Evolutionary conservation across 2,329 filamentous ascomycete genomes (phyloP).

Genomic region (Epichloe elymi): DNA sequence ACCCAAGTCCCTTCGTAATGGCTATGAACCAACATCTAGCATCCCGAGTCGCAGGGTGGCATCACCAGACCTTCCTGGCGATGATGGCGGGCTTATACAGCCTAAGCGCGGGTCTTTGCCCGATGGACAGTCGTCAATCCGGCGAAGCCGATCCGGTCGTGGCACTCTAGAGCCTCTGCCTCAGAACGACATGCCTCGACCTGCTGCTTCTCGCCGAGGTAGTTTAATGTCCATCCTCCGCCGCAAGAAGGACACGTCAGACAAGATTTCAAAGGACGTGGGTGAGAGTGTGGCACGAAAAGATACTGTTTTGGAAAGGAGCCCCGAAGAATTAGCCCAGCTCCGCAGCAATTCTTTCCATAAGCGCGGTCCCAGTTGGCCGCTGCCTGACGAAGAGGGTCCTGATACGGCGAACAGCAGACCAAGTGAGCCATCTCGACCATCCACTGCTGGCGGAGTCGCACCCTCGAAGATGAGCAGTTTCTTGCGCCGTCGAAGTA

Average conservation of each 20-base stretch:
- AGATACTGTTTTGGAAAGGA: slow-evolving; percentile 50
- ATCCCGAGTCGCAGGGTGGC: slow-evolving; percentile 11
- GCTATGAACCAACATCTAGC: slow-evolving; percentile 4
- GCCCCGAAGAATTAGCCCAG: slow-evolving; percentile 35
- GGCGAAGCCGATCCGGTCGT: slow-evolving; percentile 28
- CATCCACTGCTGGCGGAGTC: slow-evolving; percentile 21
- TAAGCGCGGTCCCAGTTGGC: slow-evolving; percentile 20
- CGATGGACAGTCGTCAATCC: slow-evolving; percentile 16
- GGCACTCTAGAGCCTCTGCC: slow-evolving; percentile 19
- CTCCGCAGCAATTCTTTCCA: slow-evolving; percentile 25
- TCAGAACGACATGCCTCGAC: slow-evolving; percentile 6
- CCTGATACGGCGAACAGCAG: slow-evolving; percentile 15
- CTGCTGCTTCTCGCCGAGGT: slow-evolving; percentile 22
- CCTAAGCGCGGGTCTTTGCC: slow-evolving; percentile 6
- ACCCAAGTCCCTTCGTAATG: slow-evolving; percentile 18
- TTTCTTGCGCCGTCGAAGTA: slow-evolving; percentile 24
- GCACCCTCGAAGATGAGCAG: slow-evolving; percentile 12
- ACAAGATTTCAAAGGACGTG: slow-evolving; percentile 40
- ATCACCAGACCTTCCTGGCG: slow-evolving; percentile 48
- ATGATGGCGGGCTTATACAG: slow-evolving; percentile 33
- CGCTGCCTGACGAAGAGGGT: slow-evolving; percentile 18
- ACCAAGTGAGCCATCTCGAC: slow-evolving; percentile 16
- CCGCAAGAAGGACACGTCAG: slow-evolving; percentile 40
- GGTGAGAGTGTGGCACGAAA: slow-evolving; percentile 46
- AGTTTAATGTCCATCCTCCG: slow-evolving; percentile 49